Conservation (phyloP, 257 asterid genomes). For the Scutellaria barbata region DNA sequence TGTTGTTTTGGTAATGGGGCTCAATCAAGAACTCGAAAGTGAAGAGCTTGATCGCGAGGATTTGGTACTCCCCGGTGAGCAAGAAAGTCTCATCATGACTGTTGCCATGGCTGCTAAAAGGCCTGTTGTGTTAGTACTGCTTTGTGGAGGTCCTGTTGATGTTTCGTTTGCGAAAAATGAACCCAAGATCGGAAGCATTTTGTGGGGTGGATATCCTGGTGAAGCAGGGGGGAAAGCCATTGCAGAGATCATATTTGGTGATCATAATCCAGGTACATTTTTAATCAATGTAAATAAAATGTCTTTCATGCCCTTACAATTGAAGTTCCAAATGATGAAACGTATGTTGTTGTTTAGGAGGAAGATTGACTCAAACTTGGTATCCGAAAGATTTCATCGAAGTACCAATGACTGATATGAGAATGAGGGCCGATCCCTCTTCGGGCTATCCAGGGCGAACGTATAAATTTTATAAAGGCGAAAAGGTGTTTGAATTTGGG, state of each 20-base stretch:
- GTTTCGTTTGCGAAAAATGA: constrained; percentile 61
- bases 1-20: constrained; percentile 69
- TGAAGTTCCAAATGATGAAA: background rate
- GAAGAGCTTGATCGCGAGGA: constrained; percentile 61
- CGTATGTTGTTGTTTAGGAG: constrained; percentile 46
- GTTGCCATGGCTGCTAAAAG: constrained; percentile 57
- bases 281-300: background rate
- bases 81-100: constrained; percentile 40
- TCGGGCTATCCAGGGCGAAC: constrained; percentile 69
- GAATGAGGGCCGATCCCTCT: constrained; percentile 59
- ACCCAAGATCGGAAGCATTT: constrained; percentile 56
- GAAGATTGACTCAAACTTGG: constrained; percentile 71
- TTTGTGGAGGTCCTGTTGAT: constrained; percentile 75
- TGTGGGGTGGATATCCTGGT: constrained; percentile 88
- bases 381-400: constrained; percentile 63
- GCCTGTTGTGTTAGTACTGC: constrained; percentile 59
- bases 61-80: constrained; percentile 62
- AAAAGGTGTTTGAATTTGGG: constrained; percentile 63
- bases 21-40: constrained; percentile 59
- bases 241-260: constrained; percentile 70
- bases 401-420: constrained; percentile 70
- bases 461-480: constrained; percentile 63
- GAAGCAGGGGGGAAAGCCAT: constrained; percentile 72
- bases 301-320: background rate
- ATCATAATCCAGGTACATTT: constrained; percentile 67